These are phyloP conservation scores for Didymosphaeria variabile DNA, from an alignment of 2,329 filamentous ascomycete species.

Conservation along the genomic window DNA sequence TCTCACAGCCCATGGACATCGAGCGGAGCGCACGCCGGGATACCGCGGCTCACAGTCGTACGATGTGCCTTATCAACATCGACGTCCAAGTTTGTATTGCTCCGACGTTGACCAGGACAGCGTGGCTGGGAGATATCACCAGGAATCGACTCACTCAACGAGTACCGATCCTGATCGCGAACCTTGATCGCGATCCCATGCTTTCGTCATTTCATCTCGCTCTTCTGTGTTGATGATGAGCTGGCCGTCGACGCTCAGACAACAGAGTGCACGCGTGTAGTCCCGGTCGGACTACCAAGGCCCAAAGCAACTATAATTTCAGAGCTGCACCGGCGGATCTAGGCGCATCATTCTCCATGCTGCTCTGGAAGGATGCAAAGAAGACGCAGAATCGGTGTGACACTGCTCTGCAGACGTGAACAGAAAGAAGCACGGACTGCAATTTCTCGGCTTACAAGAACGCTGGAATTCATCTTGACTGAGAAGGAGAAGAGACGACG, in stretches of 20 bases:
- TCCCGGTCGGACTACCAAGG: not conserved
- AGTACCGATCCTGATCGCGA: not conserved
- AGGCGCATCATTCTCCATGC: too few relatives aligned
- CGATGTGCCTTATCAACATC: not conserved
- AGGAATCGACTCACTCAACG: not conserved
- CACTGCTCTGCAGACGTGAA: too few relatives aligned
- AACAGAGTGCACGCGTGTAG: not conserved
- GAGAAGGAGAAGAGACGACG: too few relatives aligned
- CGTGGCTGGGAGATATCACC: not conserved
- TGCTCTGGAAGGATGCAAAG: too few relatives aligned
- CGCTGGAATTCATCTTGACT: too few relatives aligned
- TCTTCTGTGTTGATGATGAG: not conserved
- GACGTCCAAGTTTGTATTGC: slow-evolving; percentile 12
- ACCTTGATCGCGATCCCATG: not conserved
- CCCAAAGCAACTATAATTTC: not conserved
- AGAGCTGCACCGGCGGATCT: too few relatives aligned
- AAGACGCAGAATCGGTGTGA: too few relatives aligned
- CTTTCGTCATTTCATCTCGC: too few relatives aligned
- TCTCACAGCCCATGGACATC: not conserved
- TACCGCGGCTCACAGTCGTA: slow-evolving; percentile 7
- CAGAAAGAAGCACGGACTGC: too few relatives aligned
- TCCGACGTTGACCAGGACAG: not conserved
- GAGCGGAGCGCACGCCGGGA: not conserved
- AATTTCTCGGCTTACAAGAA: too few relatives aligned
- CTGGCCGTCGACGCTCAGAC: not conserved